Base-by-base conservation (phyloP, 306 rosid genomes). In the cucumber (Cucumis sativus) region DNA sequence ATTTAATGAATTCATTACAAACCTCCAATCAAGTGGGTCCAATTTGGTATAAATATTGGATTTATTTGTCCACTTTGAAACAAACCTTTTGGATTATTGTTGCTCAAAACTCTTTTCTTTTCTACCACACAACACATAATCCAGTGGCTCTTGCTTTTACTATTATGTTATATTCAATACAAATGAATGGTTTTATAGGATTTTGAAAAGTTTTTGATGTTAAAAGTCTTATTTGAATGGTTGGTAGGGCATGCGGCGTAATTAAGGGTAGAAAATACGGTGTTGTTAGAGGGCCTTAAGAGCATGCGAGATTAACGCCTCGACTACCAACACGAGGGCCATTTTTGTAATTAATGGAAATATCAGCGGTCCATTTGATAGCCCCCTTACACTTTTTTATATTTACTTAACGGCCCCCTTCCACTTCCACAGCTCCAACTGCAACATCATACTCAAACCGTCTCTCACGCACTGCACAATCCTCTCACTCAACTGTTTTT, bases 241-340 rank as follows among this genome's bases (percentile, higher is more conserved):
- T 28, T 28, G 45, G 71, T 64, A 65, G 64, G 64, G 1, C 23
- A 66, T 39, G 72, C 12, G 51, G 51, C 49, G 4, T 39, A 39
- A 37, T 17, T 63, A 63, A 87, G 80, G 86, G 88, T 81, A 58
- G 10, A 60, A 69, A 71, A 56, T 33, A 67, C 74, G 41, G 30
- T 72, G 41, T 45, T 1, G 6, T 23, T 49, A 8, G 72, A 57
- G 41, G 8, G 7, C 14, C 63, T 60, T 81, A 76, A 83, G 82
- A 85, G 79, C 83, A 68, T 80, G 93, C 86, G 80, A 81, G 81
- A 79, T 81, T 80, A 87, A 86, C 85, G 88, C 87, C 87, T 85
- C 83, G 88, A 90, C 88, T 68, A 82, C 49, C 82, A 49, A 83
- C 1, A 5, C 0, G 12, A 79, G 76, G 85, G 90, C 86, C 83